Evolutionary conservation across 169 alveolate species (phyloP), one percentile per base, ranked within the genome.

Genomic region (Babesia bovis): DNA sequence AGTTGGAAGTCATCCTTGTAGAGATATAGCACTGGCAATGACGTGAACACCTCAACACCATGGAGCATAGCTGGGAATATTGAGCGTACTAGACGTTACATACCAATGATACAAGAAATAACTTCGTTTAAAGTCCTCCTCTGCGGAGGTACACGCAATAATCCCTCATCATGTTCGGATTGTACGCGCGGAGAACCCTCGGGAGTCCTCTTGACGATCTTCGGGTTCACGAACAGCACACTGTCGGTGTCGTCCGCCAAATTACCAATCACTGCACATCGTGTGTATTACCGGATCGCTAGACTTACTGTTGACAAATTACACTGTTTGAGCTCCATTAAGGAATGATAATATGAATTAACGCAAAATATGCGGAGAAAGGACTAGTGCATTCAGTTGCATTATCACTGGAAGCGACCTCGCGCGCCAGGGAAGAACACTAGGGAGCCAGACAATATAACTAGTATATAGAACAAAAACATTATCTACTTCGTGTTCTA

Each of bases 41-140:
- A 83, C 42, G 93, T 85, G 55, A 93, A 72, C 15, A 91, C 94
- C 49, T 90, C 94, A 23, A 93, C 90, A n/a, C 96, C 96, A 57
- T 93, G 94, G 17, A 85, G 84, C 94, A 89, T 89, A 13, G 94
- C 94, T 59, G 58, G 17, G 15, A 26, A 32, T 42, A 26, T 25
- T 4, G 35, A 40, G 4, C 17, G 15, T 21, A 19, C 12, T 4
- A 23, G 6, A 15, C 42, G 33, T 4, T 5, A 2, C 85, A n/a
- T 51, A 38, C 77, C 78, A 17, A 77, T 66, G 57, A 77, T 33
- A 67, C 85, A 77, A 25, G 85, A 77, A 42, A 77, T 77, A 66
- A 77, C 13, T 26, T 77, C 85, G 36, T 77, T 77, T 40, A 19
- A 3, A 13, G 52, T 49, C 50, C 73, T n/a, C 19, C 51, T 58